Conservation (phyloP, 225 moss, liverwort and hornwort species). For the Marchantia polymorpha region DNA sequence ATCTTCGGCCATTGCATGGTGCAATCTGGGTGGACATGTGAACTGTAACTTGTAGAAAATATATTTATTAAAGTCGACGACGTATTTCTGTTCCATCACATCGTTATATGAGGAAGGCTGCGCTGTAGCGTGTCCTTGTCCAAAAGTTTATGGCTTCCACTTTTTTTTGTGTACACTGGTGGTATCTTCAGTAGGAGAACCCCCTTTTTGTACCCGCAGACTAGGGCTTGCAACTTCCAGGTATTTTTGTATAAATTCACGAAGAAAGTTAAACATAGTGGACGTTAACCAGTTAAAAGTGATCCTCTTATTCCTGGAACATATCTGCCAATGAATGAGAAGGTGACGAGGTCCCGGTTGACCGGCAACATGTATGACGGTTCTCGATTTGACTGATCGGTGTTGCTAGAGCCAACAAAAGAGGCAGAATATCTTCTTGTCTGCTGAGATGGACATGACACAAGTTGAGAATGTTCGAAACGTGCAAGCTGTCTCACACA, state of each 20-base stretch:
- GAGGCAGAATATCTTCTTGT: no score
- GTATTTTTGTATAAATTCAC: not conserved
- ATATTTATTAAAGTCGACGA: not conserved
- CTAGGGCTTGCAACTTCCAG: not conserved
- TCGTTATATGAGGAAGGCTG: not conserved
- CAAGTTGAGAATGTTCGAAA: no score
- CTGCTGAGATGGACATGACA: no score
- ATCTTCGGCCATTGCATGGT: not conserved
- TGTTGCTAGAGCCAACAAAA: no score
- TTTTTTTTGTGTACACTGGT: not conserved
- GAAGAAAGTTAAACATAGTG: not conserved
- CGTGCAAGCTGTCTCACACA: no score
- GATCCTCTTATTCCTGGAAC: not conserved
- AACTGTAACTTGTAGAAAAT: constrained; percentile 18
- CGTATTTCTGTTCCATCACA: not conserved
- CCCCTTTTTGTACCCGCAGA: not conserved
- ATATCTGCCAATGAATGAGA: not conserved
- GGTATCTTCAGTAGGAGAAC: not conserved
- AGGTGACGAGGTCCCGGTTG: no score
- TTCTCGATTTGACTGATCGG: no score
- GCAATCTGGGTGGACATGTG: not conserved
- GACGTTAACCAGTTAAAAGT: not conserved
- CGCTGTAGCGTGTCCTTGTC: not conserved
- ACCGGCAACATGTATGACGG: no score
- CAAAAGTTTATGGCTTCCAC: not conserved